These are phyloP conservation scores for Malassezia sp. DNA, from an alignment of 1,284 basidiomycete species.

Conservation along the genomic window DNA sequence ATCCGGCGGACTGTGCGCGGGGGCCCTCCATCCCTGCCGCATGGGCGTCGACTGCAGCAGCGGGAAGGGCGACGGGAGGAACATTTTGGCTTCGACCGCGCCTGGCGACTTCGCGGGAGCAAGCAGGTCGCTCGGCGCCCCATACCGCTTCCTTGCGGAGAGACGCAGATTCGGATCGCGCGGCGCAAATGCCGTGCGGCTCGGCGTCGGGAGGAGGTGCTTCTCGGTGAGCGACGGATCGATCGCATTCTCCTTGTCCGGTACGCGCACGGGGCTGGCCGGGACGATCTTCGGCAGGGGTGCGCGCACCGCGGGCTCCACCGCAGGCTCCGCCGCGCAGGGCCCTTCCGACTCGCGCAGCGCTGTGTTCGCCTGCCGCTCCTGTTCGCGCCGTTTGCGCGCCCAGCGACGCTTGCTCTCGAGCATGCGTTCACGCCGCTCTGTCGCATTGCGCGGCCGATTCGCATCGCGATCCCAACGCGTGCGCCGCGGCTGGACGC, in stretches of 20 bases:
- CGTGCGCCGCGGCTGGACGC: slow-evolving; percentile 51
- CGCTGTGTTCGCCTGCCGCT: slow-evolving; percentile 24
- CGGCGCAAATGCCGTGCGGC: slow-evolving; percentile 5
- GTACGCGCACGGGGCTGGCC: not conserved
- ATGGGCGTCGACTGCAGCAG: slow-evolving; percentile 10
- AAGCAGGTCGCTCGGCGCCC: no score
- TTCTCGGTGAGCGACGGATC: not conserved
- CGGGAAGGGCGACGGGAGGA: slow-evolving; percentile 6
- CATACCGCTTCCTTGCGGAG: no score
- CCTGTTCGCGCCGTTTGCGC: slow-evolving; percentile 48
- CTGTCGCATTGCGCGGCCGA: slow-evolving; percentile 50
- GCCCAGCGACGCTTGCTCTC: slow-evolving; percentile 53
- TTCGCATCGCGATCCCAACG: slow-evolving; percentile 53
- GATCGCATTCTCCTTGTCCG: not conserved
- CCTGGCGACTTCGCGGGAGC: slow-evolving; percentile 13
- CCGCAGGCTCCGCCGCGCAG: not conserved
- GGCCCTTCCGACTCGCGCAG: not conserved
- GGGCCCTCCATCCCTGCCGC: slow-evolving; percentile 1
- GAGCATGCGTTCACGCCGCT: slow-evolving; percentile 50
- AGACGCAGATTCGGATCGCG: slow-evolving; percentile 8
- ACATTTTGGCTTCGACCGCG: slow-evolving; percentile 3
- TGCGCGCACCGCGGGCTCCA: not conserved
- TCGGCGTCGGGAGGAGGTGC: slow-evolving; percentile 6
- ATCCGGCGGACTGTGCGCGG: not conserved
- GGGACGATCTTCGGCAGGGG: not conserved